phyloP scores from a whole-genome alignment of 2,329 filamentous ascomycete genomes.

The Verticillium nonalfalfae region DNA sequence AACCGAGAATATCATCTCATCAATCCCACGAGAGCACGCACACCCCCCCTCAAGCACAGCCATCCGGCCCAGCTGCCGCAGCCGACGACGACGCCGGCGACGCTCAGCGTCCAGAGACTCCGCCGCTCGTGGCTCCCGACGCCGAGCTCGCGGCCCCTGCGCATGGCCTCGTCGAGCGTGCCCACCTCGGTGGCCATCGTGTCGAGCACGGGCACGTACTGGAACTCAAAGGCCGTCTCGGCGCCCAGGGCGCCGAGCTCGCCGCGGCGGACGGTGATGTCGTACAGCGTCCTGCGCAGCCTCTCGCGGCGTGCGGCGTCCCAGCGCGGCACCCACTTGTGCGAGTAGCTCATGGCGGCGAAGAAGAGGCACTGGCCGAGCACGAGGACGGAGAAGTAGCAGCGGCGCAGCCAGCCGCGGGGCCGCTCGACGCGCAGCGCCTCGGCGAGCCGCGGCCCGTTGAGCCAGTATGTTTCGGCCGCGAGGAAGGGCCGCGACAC shows the following conservation, averaged over 20 bases:
- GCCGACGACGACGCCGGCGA: constrained; percentile 24
- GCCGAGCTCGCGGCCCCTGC: constrained; percentile 7
- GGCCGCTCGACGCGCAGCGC: constrained; percentile 53
- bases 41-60: constrained; percentile 5
- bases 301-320: constrained; percentile 20
- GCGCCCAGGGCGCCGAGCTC: constrained; percentile 52
- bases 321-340: constrained; percentile 23
- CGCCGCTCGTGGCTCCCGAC: constrained; percentile 24
- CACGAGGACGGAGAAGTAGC: constrained; percentile 48
- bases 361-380: constrained; percentile 63
- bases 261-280: constrained; percentile 56
- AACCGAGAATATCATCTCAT: not conserved
- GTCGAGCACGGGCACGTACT: constrained; percentile 52
- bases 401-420: constrained; percentile 32
- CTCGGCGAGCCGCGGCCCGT: constrained; percentile 57
- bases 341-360: constrained; percentile 43
- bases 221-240: constrained; percentile 62
- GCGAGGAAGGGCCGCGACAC: constrained; percentile 61
- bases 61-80: constrained; percentile 15
- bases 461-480: constrained; percentile 63
- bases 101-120: constrained; percentile 34
- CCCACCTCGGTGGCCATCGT: constrained; percentile 27
- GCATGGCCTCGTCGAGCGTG: constrained; percentile 16
- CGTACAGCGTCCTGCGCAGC: constrained; percentile 32
- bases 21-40: constrained; percentile 1